Evolutionary conservation across 306 rosid species (phyloP), one percentile per base, ranked within the genome.

Genomic region (Quercus bicolor): DNA sequence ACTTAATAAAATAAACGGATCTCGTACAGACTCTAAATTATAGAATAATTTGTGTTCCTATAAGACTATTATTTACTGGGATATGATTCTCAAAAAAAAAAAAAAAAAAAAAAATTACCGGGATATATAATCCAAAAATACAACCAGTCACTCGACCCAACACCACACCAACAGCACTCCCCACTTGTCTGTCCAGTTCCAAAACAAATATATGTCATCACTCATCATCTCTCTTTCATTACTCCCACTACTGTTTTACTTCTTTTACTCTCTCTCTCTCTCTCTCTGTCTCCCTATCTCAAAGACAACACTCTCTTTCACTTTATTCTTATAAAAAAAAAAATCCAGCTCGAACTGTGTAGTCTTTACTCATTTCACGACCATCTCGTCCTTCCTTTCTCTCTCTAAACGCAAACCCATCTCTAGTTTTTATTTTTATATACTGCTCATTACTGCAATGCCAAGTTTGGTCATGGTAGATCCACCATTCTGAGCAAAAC

Each of bases 361-460:
- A 1, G 56, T 34, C 81, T 75, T 84, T 83, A 85, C 85, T 85
- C 90, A 18, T 61, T 81, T 83, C 91, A 84, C 93, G 88, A 72
- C 85, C 76, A 66, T 83, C 86, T 83, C 77, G 84, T 80, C 73
- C 33, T 29, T 48, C 2, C 34, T 1, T 33, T 70, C 43, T 48
- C 60, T 31, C 28, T 59, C 53, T 26, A n/a, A 54, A 81, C 61
- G 79, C 80, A 45, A 28, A 43, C 82, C 74, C 80, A 71, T 74
- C 69, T 78, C 37, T 31, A 6, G 48, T 73, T 12, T 16, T 40
- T 40, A 11, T 7, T 48, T 48, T 48, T 48, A 12, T 31, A 70
- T 13, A 21, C 24, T 55, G 1, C 28, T 40, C 45, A 8, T 40
- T 40, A 23, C 40, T 55, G 59, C 34, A 70, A 28, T 84, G 80